These are phyloP conservation scores for Coelastrella sp. DNA, from an alignment of 139 green algal genomes.

Conservation along the genomic window DNA sequence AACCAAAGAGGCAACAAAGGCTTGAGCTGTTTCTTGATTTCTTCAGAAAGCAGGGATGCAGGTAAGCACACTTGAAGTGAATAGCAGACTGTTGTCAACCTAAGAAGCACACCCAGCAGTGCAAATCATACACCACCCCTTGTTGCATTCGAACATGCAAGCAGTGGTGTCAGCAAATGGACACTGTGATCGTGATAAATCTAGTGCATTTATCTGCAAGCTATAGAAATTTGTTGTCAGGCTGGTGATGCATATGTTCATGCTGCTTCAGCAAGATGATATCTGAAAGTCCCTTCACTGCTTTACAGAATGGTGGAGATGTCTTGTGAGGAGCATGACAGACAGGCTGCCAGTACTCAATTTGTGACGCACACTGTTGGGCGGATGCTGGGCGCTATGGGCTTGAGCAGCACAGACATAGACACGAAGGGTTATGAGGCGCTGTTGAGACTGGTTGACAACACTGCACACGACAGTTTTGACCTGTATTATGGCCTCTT, in stretches of 20 bases:
- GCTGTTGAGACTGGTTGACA: slow-evolving; percentile 95
- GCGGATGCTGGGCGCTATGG: slow-evolving; percentile 60
- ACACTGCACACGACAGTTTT: slow-evolving; percentile 98
- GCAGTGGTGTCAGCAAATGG: too few relatives aligned
- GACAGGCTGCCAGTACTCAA: slow-evolving; percentile 91
- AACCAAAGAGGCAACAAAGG: slow-evolving; percentile 47
- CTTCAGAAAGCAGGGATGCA: slow-evolving; percentile 47
- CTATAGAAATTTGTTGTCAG: too few relatives aligned
- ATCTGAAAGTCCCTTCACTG: neutral
- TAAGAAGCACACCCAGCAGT: too few relatives aligned
- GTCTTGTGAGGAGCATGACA: slow-evolving; percentile 98
- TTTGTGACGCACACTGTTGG: slow-evolving; percentile 98
- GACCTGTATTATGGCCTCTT: slow-evolving; percentile 99
- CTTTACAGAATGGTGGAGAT: slow-evolving; percentile 98
- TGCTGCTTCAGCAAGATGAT: neutral
- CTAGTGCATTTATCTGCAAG: too few relatives aligned
- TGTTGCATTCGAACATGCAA: too few relatives aligned
- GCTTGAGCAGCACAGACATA: slow-evolving; percentile 82
- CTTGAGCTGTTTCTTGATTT: slow-evolving; percentile 66
- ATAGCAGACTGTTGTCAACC: too few relatives aligned
- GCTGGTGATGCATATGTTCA: too few relatives aligned
- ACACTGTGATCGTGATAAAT: too few relatives aligned
- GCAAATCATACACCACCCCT: too few relatives aligned
- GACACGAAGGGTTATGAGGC: slow-evolving; percentile 95
- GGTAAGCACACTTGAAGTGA: neutral